These are phyloP conservation scores for Fusarium ramigenum DNA, from an alignment of 2,329 filamentous ascomycete genomes.

Conservation along the genomic window DNA sequence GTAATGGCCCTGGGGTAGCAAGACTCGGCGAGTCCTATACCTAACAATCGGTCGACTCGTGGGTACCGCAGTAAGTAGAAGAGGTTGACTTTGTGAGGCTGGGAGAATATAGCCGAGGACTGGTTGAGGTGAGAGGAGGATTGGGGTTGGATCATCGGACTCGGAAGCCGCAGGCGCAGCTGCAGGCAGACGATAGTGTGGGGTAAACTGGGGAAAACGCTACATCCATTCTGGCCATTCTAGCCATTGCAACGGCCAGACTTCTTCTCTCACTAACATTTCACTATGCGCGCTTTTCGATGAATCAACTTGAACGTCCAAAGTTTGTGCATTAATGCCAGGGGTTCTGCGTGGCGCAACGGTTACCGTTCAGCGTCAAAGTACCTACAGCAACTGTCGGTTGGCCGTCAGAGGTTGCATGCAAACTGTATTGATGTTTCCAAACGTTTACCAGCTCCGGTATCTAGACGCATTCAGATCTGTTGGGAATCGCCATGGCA, in stretches of 20 bases:
- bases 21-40: neutral
- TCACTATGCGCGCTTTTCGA: neutral
- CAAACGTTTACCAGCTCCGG: neutral
- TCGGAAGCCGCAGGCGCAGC: conserved; percentile 13
- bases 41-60: neutral
- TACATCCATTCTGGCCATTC: neutral
- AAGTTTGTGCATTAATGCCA: neutral
- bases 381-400: neutral
- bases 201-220: conserved; percentile 38
- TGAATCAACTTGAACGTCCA: neutral
- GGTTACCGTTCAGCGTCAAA: neutral
- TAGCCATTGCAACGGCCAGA: neutral
- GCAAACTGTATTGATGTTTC: neutral
- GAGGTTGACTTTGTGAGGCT: conserved; percentile 1
- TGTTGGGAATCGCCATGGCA: neutral
- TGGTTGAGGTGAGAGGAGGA: conserved; percentile 1
- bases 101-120: conserved; percentile 28
- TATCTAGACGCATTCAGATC: neutral
- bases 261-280: neutral
- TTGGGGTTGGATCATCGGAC: conserved; percentile 22
- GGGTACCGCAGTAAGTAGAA: neutral
- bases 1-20: neutral
- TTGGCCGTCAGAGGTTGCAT: neutral
- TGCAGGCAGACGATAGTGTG: conserved; percentile 31
- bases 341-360: neutral